Percentiles rank a stretch among this genome's conserved stretches.
Evolutionary conservation across 1,284 basidiomycete species (phyloP).

Genomic region (Cryptococcus sp.): DNA sequence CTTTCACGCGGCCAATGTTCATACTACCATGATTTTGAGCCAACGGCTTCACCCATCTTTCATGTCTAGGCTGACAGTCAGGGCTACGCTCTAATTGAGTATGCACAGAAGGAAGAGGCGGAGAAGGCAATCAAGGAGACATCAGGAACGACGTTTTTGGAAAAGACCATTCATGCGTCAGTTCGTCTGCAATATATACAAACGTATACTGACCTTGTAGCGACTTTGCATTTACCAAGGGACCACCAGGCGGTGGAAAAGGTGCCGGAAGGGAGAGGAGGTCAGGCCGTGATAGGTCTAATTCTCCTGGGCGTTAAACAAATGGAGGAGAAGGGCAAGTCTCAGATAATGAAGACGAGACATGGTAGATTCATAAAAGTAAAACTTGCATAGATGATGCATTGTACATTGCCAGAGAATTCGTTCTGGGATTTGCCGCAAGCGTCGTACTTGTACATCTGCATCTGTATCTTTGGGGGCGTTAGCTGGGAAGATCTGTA

Average conservation of each 20-base stretch:
- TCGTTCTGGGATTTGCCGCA: too few relatives aligned
- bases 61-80: too few relatives aligned
- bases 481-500: too few relatives aligned
- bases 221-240: conserved; percentile 92
- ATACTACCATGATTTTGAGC: too few relatives aligned
- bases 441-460: too few relatives aligned
- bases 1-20: too few relatives aligned
- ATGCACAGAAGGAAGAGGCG: conserved; percentile 87
- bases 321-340: background rate
- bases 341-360: background rate
- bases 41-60: too few relatives aligned
- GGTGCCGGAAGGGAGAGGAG: conserved; percentile 13
- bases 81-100: conserved; percentile 96
- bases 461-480: too few relatives aligned
- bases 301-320: conserved; percentile 16
- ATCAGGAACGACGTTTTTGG: conserved; percentile 74
- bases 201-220: too few relatives aligned
- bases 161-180: conserved; percentile 72
- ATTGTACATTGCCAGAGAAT: too few relatives aligned
- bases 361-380: background rate
- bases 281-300: conserved; percentile 34
- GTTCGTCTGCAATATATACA: conserved; percentile 4
- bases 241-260: conserved; percentile 56
- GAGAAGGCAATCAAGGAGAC: conserved; percentile 82
- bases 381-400: background rate